Evolutionary conservation across 306 rosid species (phyloP).

Genomic region (Phaseolus lunatus): DNA sequence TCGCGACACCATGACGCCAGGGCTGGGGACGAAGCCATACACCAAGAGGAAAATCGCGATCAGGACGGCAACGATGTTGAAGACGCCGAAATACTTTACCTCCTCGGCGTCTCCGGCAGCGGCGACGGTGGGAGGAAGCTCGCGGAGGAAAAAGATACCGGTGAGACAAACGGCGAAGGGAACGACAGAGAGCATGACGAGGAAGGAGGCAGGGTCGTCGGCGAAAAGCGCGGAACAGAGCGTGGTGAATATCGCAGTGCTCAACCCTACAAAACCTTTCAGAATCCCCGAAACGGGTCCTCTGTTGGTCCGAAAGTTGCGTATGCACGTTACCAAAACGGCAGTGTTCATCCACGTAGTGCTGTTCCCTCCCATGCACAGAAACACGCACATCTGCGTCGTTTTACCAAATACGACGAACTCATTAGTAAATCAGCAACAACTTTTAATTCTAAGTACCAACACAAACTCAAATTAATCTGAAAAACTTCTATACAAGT

Average conservation of each 20-base stretch:
- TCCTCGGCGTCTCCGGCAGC: constrained; percentile 58
- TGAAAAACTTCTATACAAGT: background rate
- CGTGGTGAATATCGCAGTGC: constrained; percentile 93
- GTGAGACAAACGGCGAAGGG: constrained; percentile 78
- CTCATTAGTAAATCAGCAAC: background rate
- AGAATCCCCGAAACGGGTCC: constrained; percentile 91
- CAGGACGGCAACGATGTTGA: constrained; percentile 68
- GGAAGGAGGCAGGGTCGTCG: constrained; percentile 67
- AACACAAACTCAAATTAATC: too few relatives aligned
- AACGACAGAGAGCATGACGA: constrained; percentile 69
- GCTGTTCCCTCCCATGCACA: constrained; percentile 97
- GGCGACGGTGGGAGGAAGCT: constrained; percentile 52
- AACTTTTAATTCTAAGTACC: too few relatives aligned
- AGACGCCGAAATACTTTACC: constrained; percentile 60
- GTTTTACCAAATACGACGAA: background rate
- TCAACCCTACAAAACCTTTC: constrained; percentile 82
- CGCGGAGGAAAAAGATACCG: constrained; percentile 86
- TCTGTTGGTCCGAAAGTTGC: constrained; percentile 77
- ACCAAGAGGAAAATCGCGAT: constrained; percentile 69
- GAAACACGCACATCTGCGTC: constrained; percentile 75
- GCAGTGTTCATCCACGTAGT: constrained; percentile 99
- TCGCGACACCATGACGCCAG: constrained; percentile 50
- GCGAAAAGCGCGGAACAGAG: constrained; percentile 75
- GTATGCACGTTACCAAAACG: constrained; percentile 75
- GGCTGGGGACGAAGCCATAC: constrained; percentile 63